Base-by-base conservation (phyloP, 495 filamentous ascomycete genomes). In the Talaromyces borbonicus region DNA sequence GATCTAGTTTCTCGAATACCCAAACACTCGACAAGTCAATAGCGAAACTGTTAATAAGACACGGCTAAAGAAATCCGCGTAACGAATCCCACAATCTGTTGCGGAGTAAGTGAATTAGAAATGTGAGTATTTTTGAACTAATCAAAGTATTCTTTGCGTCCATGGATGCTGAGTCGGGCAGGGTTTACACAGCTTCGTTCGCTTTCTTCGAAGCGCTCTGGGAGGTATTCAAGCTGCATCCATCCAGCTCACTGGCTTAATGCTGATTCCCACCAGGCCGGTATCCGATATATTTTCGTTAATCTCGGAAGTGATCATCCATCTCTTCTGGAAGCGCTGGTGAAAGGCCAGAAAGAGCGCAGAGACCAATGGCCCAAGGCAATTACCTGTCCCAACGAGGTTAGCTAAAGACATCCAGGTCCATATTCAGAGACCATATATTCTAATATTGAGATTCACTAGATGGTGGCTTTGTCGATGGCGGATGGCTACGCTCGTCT, bases 401-500 rank as follows among this genome's bases (percentile, higher is more conserved):
- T 71, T 58, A 12, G 58, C 48, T 20, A 20, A 22, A 8, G 1
- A 16, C 15, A 4, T 14, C 8, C 35, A 32, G 43, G 43, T 37
- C n/a, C n/a, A n/a, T n/a, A n/a, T n/a, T n/a, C n/a, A n/a, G n/a
- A n/a, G n/a, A n/a, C n/a, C n/a, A n/a, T n/a, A n/a, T n/a, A n/a
- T 16, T 36, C 15, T 18, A 16, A 14, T n/a, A 14, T 36, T 2
- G 32, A 36, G n/a, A 5, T 4, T 26, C n/a, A n/a, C n/a, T 49
- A 95, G 85, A 97, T 96, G 90, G 90, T 97, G 4, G 90, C 90
- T 39, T 79, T 97, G 50, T 95, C 90, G 39, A 94, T 94, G 84
- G 90, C 90, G 15, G 90, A 97, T 59, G 90, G 89, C 49, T 95
- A 90, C 59, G 90, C 90, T 3, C 86, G 90, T 37, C 63, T 90